These are phyloP conservation scores for Podospora australis DNA, from an alignment of 495 filamentous ascomycete species.

Conservation along the genomic window DNA sequence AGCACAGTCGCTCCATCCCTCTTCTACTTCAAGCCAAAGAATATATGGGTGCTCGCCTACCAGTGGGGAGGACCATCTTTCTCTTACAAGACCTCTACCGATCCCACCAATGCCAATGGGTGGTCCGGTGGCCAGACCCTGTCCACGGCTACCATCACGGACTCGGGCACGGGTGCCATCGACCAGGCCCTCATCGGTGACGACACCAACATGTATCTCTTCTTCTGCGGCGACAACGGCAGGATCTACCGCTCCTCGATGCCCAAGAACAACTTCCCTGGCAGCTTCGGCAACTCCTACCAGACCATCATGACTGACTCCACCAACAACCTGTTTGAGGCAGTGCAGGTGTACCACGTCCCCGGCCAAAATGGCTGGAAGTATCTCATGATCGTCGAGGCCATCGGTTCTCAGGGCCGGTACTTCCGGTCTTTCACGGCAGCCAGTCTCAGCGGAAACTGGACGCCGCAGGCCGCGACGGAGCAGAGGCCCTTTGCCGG, in stretches of 20 bases:
- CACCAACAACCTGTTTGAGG: slow-evolving; percentile 54
- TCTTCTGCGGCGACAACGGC: slow-evolving; percentile 61
- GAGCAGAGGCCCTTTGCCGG: slow-evolving; percentile 55
- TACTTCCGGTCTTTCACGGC: slow-evolving; percentile 63
- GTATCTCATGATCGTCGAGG: slow-evolving; percentile 61
- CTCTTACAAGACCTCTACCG: slow-evolving; percentile 51
- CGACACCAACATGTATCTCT: slow-evolving; percentile 52
- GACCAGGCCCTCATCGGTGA: slow-evolving; percentile 59
- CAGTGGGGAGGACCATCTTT: slow-evolving; percentile 56
- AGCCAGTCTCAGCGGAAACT: slow-evolving; percentile 43
- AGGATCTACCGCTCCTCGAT: slow-evolving; percentile 56
- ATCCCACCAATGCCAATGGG: slow-evolving; percentile 49
- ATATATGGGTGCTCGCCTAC: slow-evolving; percentile 53
- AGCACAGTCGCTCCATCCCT: slow-evolving; percentile 54
- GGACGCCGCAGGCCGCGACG: slow-evolving; percentile 46
- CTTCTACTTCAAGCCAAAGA: slow-evolving; percentile 56
- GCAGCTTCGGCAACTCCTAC: slow-evolving; percentile 45
- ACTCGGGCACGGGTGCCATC: slow-evolving; percentile 44
- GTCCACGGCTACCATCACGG: slow-evolving; percentile 48
- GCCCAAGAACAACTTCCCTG: slow-evolving; percentile 53
- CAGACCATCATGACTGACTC: slow-evolving; percentile 46
- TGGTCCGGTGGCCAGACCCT: slow-evolving; percentile 51
- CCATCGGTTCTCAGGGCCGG: slow-evolving; percentile 49
- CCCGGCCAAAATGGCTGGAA: slow-evolving; percentile 40
- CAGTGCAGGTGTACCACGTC: slow-evolving; percentile 57